Base-by-base conservation (phyloP, 768 basidiomycete genomes). In the Crucibulum laeve region DNA sequence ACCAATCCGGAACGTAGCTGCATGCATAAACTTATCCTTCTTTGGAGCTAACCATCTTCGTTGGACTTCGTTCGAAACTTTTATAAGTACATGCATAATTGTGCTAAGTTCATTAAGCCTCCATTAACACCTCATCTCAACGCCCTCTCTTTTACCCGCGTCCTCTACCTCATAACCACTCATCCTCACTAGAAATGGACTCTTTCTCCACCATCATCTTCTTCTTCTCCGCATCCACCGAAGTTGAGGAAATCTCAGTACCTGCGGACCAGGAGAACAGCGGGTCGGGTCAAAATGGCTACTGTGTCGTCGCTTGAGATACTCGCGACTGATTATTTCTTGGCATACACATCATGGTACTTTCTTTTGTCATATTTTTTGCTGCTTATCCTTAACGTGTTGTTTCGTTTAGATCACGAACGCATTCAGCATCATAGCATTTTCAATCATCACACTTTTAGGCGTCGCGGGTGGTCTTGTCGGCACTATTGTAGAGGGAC, bases 291-390 rank as follows among this genome's bases (percentile, higher is more conserved):
- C 46, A 48, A 19, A 53, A 52, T 36, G 40, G 43, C 24, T 58
- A 53, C 46, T 58, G 56, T 38, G 51, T 58, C 53, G 48, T 58
- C 46, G 56, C 56, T 40, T 58, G 51, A 58, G 52, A 35, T 33
- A 21, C 36, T 15, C 14, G 36, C 36, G 14, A 15, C 19, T 37
- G 36, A 30, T n/a, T 10, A 8, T n/a, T 8, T 8, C 28, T 30
- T 10, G 10, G 10, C 8, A 8, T 30, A 30, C 28, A 30, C 28
- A 30, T 30, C 28, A 30, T 30, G 8, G 28, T 30, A n/a, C 8
- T 8, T 30, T 30, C n/a, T 10, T 30, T 30, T n/a, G n/a, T n/a
- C 28, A 8, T n/a, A n/a, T n/a, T 30, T 30, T n/a, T 30, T n/a
- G 8, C 28, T 10, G 10, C 8, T 10, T 8, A 30, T n/a, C 28